Conservation (phyloP, 2,329 filamentous ascomycete genomes). For the Lizonia empirigonia region DNA sequence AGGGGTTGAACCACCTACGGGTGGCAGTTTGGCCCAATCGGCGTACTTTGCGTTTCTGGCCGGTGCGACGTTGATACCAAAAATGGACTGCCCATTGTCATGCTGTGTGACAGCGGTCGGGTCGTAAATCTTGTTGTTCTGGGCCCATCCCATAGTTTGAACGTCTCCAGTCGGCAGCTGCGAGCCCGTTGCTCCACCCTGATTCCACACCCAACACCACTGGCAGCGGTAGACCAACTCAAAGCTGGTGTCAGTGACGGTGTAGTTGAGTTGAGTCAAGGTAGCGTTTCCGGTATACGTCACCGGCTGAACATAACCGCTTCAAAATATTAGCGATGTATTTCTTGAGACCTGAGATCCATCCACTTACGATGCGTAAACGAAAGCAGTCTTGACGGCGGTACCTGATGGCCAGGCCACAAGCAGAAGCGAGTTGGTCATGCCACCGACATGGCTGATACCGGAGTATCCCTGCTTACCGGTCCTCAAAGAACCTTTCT, state of each 20-base stretch:
- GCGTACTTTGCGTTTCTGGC: constrained; percentile 54
- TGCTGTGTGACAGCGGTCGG: constrained; percentile 55
- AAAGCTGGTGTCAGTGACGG: constrained; percentile 63
- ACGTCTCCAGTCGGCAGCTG: constrained; percentile 46
- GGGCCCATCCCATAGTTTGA: constrained; percentile 62
- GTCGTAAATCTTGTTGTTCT: constrained; percentile 51
- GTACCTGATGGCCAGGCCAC: constrained; percentile 39
- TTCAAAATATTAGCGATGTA: constrained; percentile 27
- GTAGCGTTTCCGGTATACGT: constrained; percentile 67
- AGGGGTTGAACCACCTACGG: constrained; percentile 32
- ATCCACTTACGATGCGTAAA: constrained; percentile 35
- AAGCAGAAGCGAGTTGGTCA: constrained; percentile 44
- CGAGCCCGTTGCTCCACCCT: constrained; percentile 48
- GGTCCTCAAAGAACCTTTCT: constrained; percentile 39
- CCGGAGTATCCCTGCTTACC: constrained; percentile 45
- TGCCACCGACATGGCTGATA: constrained; percentile 45
- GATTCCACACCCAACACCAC: constrained; percentile 53
- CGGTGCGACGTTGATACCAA: constrained; percentile 53
- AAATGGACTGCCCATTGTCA: constrained; percentile 61
- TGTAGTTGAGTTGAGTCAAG: constrained; percentile 64
- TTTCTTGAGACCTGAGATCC: neutral
- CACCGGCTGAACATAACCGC: constrained; percentile 64
- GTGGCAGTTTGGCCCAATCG: constrained; percentile 47
- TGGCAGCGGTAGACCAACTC: constrained; percentile 70
- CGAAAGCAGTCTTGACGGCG: constrained; percentile 41